Evolutionary conservation across 2,329 filamentous ascomycete genomes (phyloP).

Genomic region (Purpureocillium lavendulum): DNA sequence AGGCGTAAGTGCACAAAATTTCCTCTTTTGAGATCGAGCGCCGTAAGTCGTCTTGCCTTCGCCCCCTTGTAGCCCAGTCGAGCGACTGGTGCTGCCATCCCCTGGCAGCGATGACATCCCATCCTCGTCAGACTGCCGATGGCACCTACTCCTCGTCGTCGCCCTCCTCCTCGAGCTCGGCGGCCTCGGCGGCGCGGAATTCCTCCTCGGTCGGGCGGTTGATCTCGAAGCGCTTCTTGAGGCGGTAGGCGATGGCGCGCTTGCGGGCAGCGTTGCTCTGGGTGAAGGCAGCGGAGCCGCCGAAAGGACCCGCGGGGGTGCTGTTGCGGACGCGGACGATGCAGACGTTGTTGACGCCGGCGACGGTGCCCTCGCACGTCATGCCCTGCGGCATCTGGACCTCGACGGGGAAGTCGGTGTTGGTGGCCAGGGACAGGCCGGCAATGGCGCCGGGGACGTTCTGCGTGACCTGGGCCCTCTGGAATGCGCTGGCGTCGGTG

Average conservation of each 20-base stretch:
- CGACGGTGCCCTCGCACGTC: slow-evolving; percentile 54
- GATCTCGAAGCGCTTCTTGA: slow-evolving; percentile 29
- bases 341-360: slow-evolving; percentile 54
- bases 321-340: slow-evolving; percentile 55
- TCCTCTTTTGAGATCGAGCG: no score
- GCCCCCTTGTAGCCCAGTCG: neutral
- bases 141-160: neutral
- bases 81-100: neutral
- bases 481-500: slow-evolving; percentile 50
- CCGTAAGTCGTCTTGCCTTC: no score
- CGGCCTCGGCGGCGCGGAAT: neutral
- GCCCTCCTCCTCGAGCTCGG: slow-evolving; percentile 2
- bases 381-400: slow-evolving; percentile 61
- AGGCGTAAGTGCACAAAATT: neutral
- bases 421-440: slow-evolving; percentile 50
- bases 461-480: slow-evolving; percentile 47
- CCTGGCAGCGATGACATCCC: neutral
- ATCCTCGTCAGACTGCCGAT: neutral
- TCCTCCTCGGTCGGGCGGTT: slow-evolving; percentile 10
- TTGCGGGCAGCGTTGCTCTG: slow-evolving; percentile 50
- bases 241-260: slow-evolving; percentile 49
- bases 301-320: slow-evolving; percentile 56
- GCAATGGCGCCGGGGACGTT: slow-evolving; percentile 51
- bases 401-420: slow-evolving; percentile 56
- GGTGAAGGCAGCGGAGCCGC: slow-evolving; percentile 58